Evolutionary conservation across 495 filamentous ascomycete species (phyloP).

Genomic region (Aspergillus baeticus): DNA sequence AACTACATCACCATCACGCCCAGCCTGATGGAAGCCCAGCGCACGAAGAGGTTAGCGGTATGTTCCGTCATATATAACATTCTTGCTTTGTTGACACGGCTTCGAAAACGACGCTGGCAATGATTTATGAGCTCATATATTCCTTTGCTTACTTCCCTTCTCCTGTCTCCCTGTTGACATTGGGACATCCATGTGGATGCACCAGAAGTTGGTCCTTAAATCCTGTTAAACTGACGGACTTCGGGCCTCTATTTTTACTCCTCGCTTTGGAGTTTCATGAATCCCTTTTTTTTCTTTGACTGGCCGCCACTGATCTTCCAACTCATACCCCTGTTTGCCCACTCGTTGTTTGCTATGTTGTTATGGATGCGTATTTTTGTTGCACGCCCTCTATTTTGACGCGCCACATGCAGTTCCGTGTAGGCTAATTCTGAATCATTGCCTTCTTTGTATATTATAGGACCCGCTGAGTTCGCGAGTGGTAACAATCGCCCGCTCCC

Average conservation of each 20-base stretch:
- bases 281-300: slow-evolving; percentile 27
- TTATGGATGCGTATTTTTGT: slow-evolving; percentile 18
- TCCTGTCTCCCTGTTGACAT: not conserved
- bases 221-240: slow-evolving; percentile 9
- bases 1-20: slow-evolving; percentile 77
- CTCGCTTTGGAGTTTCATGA: slow-evolving; percentile 11
- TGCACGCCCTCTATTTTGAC: slow-evolving; percentile 15
- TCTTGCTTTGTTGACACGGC: slow-evolving; percentile 20
- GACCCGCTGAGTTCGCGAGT: slow-evolving; percentile 36
- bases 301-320: slow-evolving; percentile 17
- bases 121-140: not conserved
- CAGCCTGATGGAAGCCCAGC: slow-evolving; percentile 71
- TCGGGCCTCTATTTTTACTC: slow-evolving; percentile 26
- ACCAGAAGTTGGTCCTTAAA: not conserved
- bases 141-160: slow-evolving; percentile 4
- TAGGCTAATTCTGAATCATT: slow-evolving; percentile 42
- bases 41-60: slow-evolving; percentile 88
- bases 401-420: slow-evolving; percentile 30
- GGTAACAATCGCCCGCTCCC: slow-evolving; percentile 29
- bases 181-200: not conserved
- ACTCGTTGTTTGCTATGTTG: slow-evolving; percentile 19
- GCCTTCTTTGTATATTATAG: slow-evolving; percentile 31
- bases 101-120: slow-evolving; percentile 11
- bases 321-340: slow-evolving; percentile 29
- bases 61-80: slow-evolving; percentile 78